Base-by-base conservation (phyloP, 2,329 filamentous ascomycete species). In the Chalara sp. region DNA sequence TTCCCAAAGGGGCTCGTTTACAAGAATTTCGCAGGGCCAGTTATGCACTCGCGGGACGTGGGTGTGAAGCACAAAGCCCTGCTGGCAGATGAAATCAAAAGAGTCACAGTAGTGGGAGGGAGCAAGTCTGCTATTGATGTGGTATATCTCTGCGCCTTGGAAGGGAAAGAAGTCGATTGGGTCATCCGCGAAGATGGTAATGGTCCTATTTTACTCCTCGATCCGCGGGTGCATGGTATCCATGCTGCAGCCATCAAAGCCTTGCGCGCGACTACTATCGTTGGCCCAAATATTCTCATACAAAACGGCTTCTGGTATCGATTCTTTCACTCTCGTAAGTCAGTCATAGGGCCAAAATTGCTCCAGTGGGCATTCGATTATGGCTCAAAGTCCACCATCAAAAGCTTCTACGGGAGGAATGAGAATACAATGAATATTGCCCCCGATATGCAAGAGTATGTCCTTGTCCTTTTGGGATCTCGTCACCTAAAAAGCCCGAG, bases 361-460 rank as follows among this genome's bases (percentile, higher is more conserved):
- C 29, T 52, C 30, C 31, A 46, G 28, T 46, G 29, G 47, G 30
- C 28, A 29, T 44, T 44, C 6, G n/a, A n/a, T n/a, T 37, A n/a
- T n/a, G 12, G 41, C 13, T 46, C 48, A 11, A 50, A 46, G 30
- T 12, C 41, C 13, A 13, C 21, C 11, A 61, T 67, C 2, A 61
- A 76, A 5, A 78, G 76, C 58, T 72, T 71, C 33, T 81, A 78
- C 58, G 73, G 81, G 58, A 64, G 42, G 11, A 48, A 41, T 31
- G 45, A 52, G 39, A 52, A 52, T 32, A 32, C 44, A 8, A 41
- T 41, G 48, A 48, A 51, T 44, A 28, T 48, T 30, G 39, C 37
- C 8, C 51, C 48, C 6, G 44, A 53, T 29, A 32, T 47, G 32
- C 11, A 32, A 21, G 33, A 42, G 51, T 50, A 48, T 45, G 39